Evolutionary conservation across 2,329 filamentous ascomycete species (phyloP).

Genomic region (Penicillium sp.): DNA sequence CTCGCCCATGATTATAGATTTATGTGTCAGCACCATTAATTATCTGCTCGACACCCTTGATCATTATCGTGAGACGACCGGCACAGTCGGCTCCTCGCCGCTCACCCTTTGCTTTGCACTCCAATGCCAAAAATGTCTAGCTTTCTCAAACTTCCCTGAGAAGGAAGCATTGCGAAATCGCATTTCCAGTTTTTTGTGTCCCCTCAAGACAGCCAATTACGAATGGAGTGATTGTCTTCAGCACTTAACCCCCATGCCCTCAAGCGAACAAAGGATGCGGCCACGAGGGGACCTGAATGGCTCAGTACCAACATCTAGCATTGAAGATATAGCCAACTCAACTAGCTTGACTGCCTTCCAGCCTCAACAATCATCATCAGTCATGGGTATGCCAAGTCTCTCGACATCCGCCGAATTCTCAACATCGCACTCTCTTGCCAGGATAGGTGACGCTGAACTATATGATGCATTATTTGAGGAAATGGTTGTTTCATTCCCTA

Average conservation of each 20-base stretch:
- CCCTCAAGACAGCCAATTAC: neutral
- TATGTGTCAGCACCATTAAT: constrained; percentile 1
- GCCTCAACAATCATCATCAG: neutral
- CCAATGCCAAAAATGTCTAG: constrained; percentile 9
- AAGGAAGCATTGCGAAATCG: neutral
- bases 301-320: neutral
- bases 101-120: constrained; percentile 14
- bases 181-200: neutral
- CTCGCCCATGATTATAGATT: constrained; percentile 1
- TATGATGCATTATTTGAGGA: constrained; percentile 24
- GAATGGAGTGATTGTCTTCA: neutral
- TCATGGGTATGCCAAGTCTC: neutral
- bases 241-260: neutral
- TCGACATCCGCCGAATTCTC: neutral
- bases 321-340: neutral
- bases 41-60: constrained; percentile 10
- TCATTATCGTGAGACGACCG: constrained; percentile 12
- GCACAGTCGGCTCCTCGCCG: constrained; percentile 6
- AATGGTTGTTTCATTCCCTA: constrained; percentile 19
- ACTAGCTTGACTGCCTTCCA: neutral
- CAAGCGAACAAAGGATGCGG: neutral
- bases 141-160: neutral
- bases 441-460: constrained; percentile 1
- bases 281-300: neutral
- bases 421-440: neutral